Evolutionary conservation across 2,329 filamentous ascomycete species (phyloP), one percentile per base, ranked within the genome.

Genomic region (Fusarium mundagurra): DNA sequence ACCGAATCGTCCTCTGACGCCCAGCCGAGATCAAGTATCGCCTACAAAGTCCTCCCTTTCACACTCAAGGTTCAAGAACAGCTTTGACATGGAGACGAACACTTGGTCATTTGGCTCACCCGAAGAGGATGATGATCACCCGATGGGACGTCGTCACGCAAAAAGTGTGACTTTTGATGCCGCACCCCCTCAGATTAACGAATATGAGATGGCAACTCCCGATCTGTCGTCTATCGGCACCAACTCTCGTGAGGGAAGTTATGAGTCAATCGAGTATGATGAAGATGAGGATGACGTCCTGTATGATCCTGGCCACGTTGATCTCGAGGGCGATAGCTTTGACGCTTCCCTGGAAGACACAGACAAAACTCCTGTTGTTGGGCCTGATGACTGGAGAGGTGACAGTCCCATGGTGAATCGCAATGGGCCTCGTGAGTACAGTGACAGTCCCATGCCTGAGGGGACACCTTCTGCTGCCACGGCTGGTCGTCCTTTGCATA

Each of bases 101-200:
- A 89, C 91, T 29, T 93, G 92, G 89, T 91, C 92, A 24, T 90
- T 91, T 9, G 91, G 93, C 47, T 88, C 89, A 24, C 87, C 88
- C 6, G 85, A 88, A 45, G 86, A 88, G 43, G 89, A 92, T 47
- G 86, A 86, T 48, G 84, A 91, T 59, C 85, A 92, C 22, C 89
- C 91, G 41, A 89, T 89, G 12, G 92, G 93, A 61, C 91, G 90
- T 74, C 93, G 95, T 61, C 94, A 98, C 83, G 92, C 94, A 54
- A 99, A 99, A 87, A 98, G 95, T 79, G 96, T 99, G 67, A 99
- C 96, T 2, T 99, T 99, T 81, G 95, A 98, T 83, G 93, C 92
- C 43, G 95, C 94, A 5, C 96, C 96, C 29, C 96, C 96, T 31
- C 94, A 97, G 81, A 89, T 99, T 79, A 98, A 98, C 81, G 96